Base-by-base conservation (phyloP, 305 asterid genomes). In the Fraxinus nigra region DNA sequence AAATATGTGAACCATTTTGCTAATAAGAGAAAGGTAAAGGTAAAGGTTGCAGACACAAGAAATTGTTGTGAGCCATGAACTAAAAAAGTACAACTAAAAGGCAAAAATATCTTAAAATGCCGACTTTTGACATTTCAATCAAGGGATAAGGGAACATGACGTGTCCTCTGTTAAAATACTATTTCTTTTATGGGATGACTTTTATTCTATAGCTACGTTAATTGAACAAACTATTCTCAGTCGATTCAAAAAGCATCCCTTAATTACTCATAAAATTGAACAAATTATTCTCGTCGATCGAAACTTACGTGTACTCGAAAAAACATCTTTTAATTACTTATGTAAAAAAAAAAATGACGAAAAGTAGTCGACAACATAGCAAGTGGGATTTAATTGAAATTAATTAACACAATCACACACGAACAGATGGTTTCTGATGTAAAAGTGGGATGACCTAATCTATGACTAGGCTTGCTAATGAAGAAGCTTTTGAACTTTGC, bases 371-470 rank as follows among this genome's bases (percentile, higher is more conserved):
- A 56, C 67, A 2, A 56, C 67, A 2, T 18, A 56, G 10, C 1
- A 22, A 63, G 72, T 22, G 72, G 33, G 33, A 32, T 2, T 61
- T 20, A 24, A 24, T 7, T 59, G 13, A 38, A 30, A 33, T 61
- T 76, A 76, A 76, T 78, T 26, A 40, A 40, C 26, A 38, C 59
- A 72, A 54, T 75, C 22, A 79, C 56, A 6, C 30, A 83, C 30
- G 80, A 72, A 81, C 83, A 80, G 78, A 79, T 80, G 33, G 84
- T 67, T 82, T 80, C 54, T 85, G 78, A 80, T 86, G 88, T 82
- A 8, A 78, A 79, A 76, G 93, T 91, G 91, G 91, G 88, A 43
- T 90, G 92, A 89, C 92, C 89, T 89, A 89, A 87, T 72, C 75
- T 84, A 80, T 85, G 86, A 85, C 84, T 79, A 84, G 81, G 70